A percentile compares a stretch with the other conserved stretches of the same genome.
phyloP scores from a whole-genome alignment of 2,329 filamentous ascomycete genomes.

The Pseudofabraea citricarpa region DNA sequence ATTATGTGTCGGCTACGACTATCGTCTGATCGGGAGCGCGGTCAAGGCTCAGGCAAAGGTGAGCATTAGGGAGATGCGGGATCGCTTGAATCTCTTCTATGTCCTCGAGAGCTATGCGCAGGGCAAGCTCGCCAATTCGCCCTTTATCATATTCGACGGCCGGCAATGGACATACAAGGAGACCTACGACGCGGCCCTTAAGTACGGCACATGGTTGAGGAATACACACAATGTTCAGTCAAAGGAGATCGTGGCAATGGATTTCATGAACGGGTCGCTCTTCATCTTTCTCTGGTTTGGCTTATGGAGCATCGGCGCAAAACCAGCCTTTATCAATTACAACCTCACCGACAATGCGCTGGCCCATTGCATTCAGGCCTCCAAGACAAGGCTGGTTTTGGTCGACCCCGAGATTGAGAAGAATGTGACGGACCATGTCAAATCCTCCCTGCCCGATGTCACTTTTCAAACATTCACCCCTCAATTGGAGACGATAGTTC shows the following conservation, averaged over 20 bases:
- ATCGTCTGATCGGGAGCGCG: conserved; percentile 50
- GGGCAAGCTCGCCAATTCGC: conserved; percentile 44
- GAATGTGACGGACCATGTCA: conserved; percentile 54
- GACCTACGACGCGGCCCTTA: conserved; percentile 64
- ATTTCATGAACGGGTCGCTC: conserved; percentile 76
- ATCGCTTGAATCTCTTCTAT: conserved; percentile 71
- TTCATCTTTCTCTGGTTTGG: conserved; percentile 74
- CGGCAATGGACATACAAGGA: conserved; percentile 69
- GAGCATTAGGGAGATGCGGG: conserved; percentile 45
- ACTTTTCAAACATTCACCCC: conserved; percentile 58
- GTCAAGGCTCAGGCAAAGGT: conserved; percentile 40
- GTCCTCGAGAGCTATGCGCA: conserved; percentile 62
- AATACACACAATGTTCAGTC: conserved; percentile 57
- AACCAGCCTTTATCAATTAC: conserved; percentile 85
- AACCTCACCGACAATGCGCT: conserved; percentile 70
- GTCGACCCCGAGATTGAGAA: conserved; percentile 58
- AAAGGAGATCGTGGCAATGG: conserved; percentile 73
- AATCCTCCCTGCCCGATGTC: conserved; percentile 42
- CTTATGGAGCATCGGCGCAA: conserved; percentile 77
- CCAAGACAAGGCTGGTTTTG: conserved; percentile 62
- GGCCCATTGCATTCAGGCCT: conserved; percentile 67
- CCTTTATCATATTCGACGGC: conserved; percentile 66
- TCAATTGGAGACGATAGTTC: conserved; percentile 50
- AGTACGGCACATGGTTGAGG: conserved; percentile 73
- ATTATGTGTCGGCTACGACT: conserved; percentile 62